These are phyloP conservation scores for Davidsoniella virescens DNA, from an alignment of 2,329 filamentous ascomycete genomes.

Conservation along the genomic window DNA sequence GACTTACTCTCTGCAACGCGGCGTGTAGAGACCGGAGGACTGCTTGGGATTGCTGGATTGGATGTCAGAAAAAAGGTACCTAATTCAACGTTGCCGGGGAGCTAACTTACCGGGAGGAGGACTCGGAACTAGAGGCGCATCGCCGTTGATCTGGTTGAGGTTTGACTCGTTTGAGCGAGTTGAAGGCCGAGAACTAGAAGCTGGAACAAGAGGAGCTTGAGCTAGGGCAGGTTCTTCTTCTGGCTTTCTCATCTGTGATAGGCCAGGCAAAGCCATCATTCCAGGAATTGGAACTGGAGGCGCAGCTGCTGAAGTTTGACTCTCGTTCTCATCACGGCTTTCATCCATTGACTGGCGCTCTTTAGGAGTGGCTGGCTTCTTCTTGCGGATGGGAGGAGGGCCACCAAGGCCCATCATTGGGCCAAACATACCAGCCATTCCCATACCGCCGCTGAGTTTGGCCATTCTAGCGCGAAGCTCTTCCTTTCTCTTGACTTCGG, in stretches of 20 bases:
- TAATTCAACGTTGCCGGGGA: neutral
- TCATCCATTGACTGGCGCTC: slow-evolving; percentile 29
- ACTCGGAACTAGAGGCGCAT: slow-evolving; percentile 15
- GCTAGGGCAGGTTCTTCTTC: slow-evolving; percentile 23
- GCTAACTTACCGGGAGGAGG: slow-evolving; percentile 11
- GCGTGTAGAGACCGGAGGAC: slow-evolving; percentile 39
- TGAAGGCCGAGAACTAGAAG: slow-evolving; percentile 2
- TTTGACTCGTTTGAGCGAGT: neutral
- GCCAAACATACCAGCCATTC: slow-evolving; percentile 74
- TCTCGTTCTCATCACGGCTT: slow-evolving; percentile 27
- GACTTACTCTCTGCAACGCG: slow-evolving; percentile 46
- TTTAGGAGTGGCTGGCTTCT: slow-evolving; percentile 24
- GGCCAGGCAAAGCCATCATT: slow-evolving; percentile 54
- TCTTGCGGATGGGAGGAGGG: slow-evolving; percentile 37
- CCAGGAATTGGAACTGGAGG: slow-evolving; percentile 40
- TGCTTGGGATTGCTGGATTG: slow-evolving; percentile 28
- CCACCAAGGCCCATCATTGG: slow-evolving; percentile 47
- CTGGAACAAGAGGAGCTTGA: slow-evolving; percentile 1
- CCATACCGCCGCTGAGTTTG: slow-evolving; percentile 96
- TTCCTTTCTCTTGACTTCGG: slow-evolving; percentile 68
- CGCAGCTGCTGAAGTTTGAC: slow-evolving; percentile 26
- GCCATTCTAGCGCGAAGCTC: slow-evolving; percentile 92
- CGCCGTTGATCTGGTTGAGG: neutral
- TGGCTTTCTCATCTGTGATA: slow-evolving; percentile 29
- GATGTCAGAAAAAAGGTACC: neutral